These are phyloP conservation scores for Mycena sp. DNA, from an alignment of 1,284 basidiomycete genomes.

Conservation along the genomic window DNA sequence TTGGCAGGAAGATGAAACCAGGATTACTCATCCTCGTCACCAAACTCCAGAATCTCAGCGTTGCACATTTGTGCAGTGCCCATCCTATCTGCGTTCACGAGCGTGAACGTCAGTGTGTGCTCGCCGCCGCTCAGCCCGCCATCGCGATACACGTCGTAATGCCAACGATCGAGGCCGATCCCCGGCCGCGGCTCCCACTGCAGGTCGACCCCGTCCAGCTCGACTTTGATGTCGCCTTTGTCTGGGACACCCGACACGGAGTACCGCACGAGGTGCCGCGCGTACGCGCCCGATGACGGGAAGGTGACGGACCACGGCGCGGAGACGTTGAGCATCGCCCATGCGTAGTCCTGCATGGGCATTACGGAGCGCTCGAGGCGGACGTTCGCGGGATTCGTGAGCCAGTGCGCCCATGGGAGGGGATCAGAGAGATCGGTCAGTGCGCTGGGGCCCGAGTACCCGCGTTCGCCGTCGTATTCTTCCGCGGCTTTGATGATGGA, in stretches of 20 bases:
- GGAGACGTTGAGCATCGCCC: constrained; percentile 74
- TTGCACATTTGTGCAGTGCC: constrained; percentile 80
- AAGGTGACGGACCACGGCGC: constrained; percentile 69
- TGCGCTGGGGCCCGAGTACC: constrained; percentile 81
- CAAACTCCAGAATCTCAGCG: constrained; percentile 82
- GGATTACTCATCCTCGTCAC: constrained; percentile 63
- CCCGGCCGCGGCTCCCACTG: constrained; percentile 63
- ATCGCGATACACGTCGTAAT: constrained; percentile 66
- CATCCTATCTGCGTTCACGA: constrained; percentile 60
- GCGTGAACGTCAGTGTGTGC: constrained; percentile 66
- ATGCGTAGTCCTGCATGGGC: constrained; percentile 80
- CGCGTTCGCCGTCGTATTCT: constrained; percentile 86
- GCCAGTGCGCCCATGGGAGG: constrained; percentile 80
- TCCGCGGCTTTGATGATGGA: constrained; percentile 85
- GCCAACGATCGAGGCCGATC: constrained; percentile 77
- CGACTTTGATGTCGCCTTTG: constrained; percentile 62
- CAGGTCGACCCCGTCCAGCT: constrained; percentile 69
- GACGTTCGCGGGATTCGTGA: constrained; percentile 51
- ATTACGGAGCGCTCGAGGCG: constrained; percentile 79
- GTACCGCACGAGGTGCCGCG: constrained; percentile 72
- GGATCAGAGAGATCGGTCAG: constrained; percentile 52
- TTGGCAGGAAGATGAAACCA: constrained; percentile 33
- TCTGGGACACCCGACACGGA: constrained; percentile 81
- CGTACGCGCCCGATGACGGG: constrained; percentile 71
- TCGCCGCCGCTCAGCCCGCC: constrained; percentile 53